phyloP scores from a whole-genome alignment of 495 filamentous ascomycete genomes.

The Peziza echinospora region DNA sequence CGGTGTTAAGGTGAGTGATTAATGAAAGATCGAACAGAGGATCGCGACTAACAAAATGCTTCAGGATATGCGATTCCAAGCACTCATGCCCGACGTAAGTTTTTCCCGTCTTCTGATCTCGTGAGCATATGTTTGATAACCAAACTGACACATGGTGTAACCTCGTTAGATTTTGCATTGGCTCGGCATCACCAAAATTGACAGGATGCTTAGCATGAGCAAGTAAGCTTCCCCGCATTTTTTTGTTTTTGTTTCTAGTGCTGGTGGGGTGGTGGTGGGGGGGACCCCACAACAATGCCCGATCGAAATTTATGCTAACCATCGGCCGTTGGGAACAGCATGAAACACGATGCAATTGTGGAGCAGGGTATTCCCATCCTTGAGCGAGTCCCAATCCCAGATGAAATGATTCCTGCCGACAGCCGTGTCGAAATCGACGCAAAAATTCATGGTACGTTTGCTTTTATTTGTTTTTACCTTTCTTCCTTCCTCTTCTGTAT shows the following conservation, averaged over 20 bases:
- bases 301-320: neutral
- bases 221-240: slow-evolving; percentile 39
- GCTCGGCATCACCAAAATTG: slow-evolving; percentile 97
- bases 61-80: slow-evolving; percentile 89
- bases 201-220: slow-evolving; percentile 96
- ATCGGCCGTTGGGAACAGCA: slow-evolving; percentile 28
- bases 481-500: no score
- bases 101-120: slow-evolving; percentile 4
- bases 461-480: slow-evolving; percentile 9
- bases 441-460: slow-evolving; percentile 70
- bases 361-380: slow-evolving; percentile 84
- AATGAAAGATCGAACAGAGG: neutral
- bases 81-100: slow-evolving; percentile 73
- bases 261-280: no score
- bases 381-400: slow-evolving; percentile 83
- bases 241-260: no score
- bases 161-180: slow-evolving; percentile 61
- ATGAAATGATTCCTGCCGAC: slow-evolving; percentile 84
- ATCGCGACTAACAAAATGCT: slow-evolving; percentile 8
- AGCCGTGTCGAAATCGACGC: slow-evolving; percentile 95
- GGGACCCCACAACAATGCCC: neutral
- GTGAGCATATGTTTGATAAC: no score
- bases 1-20: slow-evolving; percentile 44
- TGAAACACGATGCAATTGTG: slow-evolving; percentile 98
- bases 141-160: slow-evolving; percentile 10